Percentiles rank a stretch among this genome's conserved stretches.
Conservation (phyloP, 1,139 yeast species). For the Meyerozyma athensensis region DNA sequence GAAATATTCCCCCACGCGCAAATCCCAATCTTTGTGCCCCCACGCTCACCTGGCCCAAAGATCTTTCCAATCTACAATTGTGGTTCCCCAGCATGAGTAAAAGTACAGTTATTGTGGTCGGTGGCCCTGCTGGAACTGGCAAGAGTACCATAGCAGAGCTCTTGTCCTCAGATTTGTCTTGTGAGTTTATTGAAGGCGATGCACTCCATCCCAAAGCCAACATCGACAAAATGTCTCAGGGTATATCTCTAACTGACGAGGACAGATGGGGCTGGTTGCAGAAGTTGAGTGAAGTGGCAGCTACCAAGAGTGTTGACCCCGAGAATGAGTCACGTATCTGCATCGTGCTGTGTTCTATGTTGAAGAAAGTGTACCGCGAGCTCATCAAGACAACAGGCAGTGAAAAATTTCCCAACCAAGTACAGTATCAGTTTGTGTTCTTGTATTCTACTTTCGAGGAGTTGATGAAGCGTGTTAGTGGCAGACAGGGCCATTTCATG, state of each 20-base stretch:
- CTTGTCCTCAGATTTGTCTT: slow-evolving; percentile 38
- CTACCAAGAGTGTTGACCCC: slow-evolving; percentile 27
- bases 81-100: neutral
- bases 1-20: neutral
- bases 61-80: neutral
- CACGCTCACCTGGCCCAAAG: too few relatives aligned
- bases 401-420: slow-evolving; percentile 19
- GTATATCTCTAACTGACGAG: slow-evolving; percentile 77
- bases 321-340: slow-evolving; percentile 24
- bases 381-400: slow-evolving; percentile 32
- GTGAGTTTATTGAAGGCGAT: slow-evolving; percentile 83
- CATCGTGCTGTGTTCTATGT: slow-evolving; percentile 79
- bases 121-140: slow-evolving; percentile 96
- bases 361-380: slow-evolving; percentile 70
- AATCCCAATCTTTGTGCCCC: neutral
- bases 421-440: slow-evolving; percentile 59
- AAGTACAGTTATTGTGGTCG: slow-evolving; percentile 39
- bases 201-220: slow-evolving; percentile 68
- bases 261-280: slow-evolving; percentile 91
- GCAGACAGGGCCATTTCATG: slow-evolving; percentile 78
- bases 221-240: slow-evolving; percentile 74
- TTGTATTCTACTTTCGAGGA: slow-evolving; percentile 61
- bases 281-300: slow-evolving; percentile 40
- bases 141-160: slow-evolving; percentile 72
- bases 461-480: slow-evolving; percentile 53